Base-by-base conservation (phyloP, 78 protist species). In the Planoprotostelium fungivorum region DNA sequence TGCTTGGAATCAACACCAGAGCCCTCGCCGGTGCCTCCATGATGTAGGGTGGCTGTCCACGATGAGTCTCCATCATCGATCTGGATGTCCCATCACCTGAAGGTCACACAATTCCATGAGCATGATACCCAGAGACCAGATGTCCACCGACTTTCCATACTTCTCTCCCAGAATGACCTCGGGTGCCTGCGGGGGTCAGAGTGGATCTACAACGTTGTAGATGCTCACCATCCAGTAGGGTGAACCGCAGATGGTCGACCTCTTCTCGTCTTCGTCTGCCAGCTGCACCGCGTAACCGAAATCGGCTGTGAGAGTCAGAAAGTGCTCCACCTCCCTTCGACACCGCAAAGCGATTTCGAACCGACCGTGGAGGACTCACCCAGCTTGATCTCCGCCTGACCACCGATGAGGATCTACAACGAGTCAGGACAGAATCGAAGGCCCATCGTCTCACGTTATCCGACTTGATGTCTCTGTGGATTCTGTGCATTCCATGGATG, bases 61-160 rank as follows among this genome's bases (percentile, higher is more conserved):
- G 5, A 25, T 51, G 73, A 51, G 73, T 51, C 16, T 51, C 16
- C 31, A 51, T 25, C 73, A 16, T 25, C 5, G 16, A 51, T 5
- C 31, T 16, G 73, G 73, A 16, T 25, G 16, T 5, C 5, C 16
- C 5, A 25, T 51, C 73, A 51, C 73, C 73, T 51, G 73, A 51
- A 51, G 73, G 73, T 51, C 73, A 16, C 73, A 94, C 38, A 98
- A 95, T 92, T 98, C 99, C 36, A 97, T 98, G 37, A 98, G 96
- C 84, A 99, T 96, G 91, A 99, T 97, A 0, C 99, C 99, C 35
- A 99, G 63, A 34, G 96, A 89, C 99, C 99, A 99, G 95, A 99
- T 97, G 96, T 99, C 99, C 63, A 99, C 98, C 28, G 96, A 89
- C 23, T 37, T 29, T 83, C 87, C 95, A 91, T 99, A 99, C 34